Base-by-base conservation (phyloP, 176 grass and related monocot genomes). In the Ensete ventricosum region DNA sequence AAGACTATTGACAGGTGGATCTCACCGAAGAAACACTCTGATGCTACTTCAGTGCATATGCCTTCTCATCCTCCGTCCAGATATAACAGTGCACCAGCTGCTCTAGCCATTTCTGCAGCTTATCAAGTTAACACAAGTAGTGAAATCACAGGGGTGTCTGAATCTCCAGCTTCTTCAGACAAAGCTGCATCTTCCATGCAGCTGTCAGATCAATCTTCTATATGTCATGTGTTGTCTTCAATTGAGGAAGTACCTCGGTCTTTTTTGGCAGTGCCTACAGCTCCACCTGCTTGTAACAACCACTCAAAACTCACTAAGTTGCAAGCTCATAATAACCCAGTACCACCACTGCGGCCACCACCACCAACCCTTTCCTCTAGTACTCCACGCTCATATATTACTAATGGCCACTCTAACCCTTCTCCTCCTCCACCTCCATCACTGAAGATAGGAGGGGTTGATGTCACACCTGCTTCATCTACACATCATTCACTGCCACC, bases 1-100 rank as follows among this genome's bases (percentile, higher is more conserved):
- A 93, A 86, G 74, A 82, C 79, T 76, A 79, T 89, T 77, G 62
- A 22, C 12, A 83, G 90, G 80, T 93, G 90, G 90, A 75, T 91
- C 62, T 98, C 90, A 73, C 90, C 86, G 69, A 91, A 85, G 34
- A 90, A 87, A 78, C 86, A 85, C 75, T 93, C 90, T 69, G 84
- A 84, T 75, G 81, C 86, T 72, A 75, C 52, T 51, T 83, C 88
- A 83, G 82, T 88, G 71, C 67, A 85, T 81, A 84, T 78, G 67
- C 90, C 90, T 75, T 82, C 73, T 67, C 90, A 98, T 70, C 94
- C 90, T 80, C 90, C 90, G 82, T 90, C 90, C 52, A 87, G 94
- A 80, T 91, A 98, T 72, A 49, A 80, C 13, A 93, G 90, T 80
- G 88, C 90, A 60, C 94, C 90, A 62, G 76, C 90, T 81, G 93